Evolutionary conservation across 2,329 filamentous ascomycete species (phyloP), one percentile per base, ranked within the genome.

Genomic region (Alternaria angustiovoidea): DNA sequence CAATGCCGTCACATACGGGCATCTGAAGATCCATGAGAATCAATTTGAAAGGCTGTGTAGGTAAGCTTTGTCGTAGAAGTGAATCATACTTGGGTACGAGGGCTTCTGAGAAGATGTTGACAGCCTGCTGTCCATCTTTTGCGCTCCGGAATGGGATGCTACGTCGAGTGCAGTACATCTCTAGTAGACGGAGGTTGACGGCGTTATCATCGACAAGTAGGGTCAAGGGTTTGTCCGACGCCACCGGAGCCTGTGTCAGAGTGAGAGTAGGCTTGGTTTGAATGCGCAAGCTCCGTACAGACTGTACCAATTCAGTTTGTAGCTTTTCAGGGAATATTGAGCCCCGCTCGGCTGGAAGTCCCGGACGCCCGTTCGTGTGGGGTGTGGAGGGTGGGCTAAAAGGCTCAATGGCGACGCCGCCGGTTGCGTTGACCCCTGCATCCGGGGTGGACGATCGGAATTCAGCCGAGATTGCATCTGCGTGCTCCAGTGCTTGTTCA

Each of bases 91-190:
- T 48, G 7, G 47, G 36, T 30, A 22, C 7, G 4, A 43, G n/a
- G 47, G 51, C 41, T 69, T 63, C 62, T 5, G 65, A 54, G 61
- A 75, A 80, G 16, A 68, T 55, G 1, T 74, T 66, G 1, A 83
- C 77, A 1, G 82, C 82, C 66, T 82, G 69, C 2, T 65, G 56
- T 4, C 82, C 81, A 46, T 83, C 77, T 1, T 67, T 68, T 1
- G 81, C 81, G 3, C 74, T 78, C 5, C 68, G 54, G 36, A 79
- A 81, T 0, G 76, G 73, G 3, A 74, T 63, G 2, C 69, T 67
- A 26, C 82, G 75, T 51, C 80, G 82, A 20, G 72, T 75, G 68
- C 81, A 83, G 65, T 83, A 83, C 80, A 83, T 82, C 30, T 79
- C 71, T 26, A 84, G 61, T 39, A 83, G 79, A 18, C 80, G 79